Percentiles rank a stretch among this genome's conserved stretches.
Conservation (phyloP, 2,329 filamentous ascomycete species). For the Dactylella cylindrospora region DNA sequence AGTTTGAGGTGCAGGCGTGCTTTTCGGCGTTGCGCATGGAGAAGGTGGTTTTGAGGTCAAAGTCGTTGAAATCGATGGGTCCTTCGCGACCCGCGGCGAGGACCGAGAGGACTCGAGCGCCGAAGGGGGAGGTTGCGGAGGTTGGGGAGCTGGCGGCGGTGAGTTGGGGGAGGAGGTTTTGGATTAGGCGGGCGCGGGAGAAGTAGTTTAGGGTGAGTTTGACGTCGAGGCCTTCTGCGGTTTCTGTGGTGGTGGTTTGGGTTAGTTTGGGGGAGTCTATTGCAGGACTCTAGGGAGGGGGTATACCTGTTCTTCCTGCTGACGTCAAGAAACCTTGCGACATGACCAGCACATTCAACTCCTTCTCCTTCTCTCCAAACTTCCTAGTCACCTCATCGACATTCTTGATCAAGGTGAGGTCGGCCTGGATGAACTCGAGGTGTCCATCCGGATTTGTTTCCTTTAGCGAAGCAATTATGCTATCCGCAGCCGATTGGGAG, state of each 20-base stretch:
- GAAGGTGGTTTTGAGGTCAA: slow-evolving; percentile 53
- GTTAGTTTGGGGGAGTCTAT: neutral
- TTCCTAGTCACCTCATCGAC: slow-evolving; percentile 57
- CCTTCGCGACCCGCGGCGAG: slow-evolving; percentile 52
- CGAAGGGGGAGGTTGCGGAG: slow-evolving; percentile 26
- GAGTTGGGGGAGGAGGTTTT: slow-evolving; percentile 53
- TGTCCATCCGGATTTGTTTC: slow-evolving; percentile 54
- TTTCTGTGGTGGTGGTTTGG: slow-evolving; percentile 49
- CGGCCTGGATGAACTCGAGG: slow-evolving; percentile 57
- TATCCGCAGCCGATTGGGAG: slow-evolving; percentile 51
- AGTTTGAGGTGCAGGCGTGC: slow-evolving; percentile 54
- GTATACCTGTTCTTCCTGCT: slow-evolving; percentile 49
- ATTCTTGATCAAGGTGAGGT: slow-evolving; percentile 58
- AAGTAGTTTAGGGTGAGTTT: slow-evolving; percentile 58
- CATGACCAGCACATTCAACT: slow-evolving; percentile 57
- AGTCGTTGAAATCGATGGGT: slow-evolving; percentile 53
- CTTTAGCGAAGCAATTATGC: slow-evolving; percentile 54
- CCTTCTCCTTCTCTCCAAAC: slow-evolving; percentile 55
- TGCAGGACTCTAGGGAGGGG: neutral
- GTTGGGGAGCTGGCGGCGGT: slow-evolving; percentile 32
- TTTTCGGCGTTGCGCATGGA: slow-evolving; percentile 50
- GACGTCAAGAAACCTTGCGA: slow-evolving; percentile 54
- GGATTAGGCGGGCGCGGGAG: slow-evolving; percentile 54
- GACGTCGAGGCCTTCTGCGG: slow-evolving; percentile 55
- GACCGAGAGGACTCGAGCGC: slow-evolving; percentile 54